Evolutionary conservation across 2,329 filamentous ascomycete genomes (phyloP), one percentile per base, ranked within the genome.

Genomic region (Fusarium sp.): DNA sequence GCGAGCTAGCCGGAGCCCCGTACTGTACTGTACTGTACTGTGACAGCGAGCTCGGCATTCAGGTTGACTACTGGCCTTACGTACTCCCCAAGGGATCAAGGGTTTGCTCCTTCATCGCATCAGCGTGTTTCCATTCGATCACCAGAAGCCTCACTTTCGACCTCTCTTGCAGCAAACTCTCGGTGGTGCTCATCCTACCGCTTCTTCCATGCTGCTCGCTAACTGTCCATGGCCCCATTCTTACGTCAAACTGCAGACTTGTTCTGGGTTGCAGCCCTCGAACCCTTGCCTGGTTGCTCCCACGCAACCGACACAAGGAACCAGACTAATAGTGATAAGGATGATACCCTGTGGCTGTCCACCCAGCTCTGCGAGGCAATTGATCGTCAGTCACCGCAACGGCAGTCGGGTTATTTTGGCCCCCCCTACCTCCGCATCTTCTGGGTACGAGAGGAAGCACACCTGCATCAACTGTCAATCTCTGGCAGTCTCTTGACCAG

Each of bases 301-400:
- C 27, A 29, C 42, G 57, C 66, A 56, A 54, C 33, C 35, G 31
- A 40, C 29, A 18, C 33, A 29, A 40, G 56, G 36, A 33, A 47
- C 31, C 33, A 67, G 47, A 36, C 66, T 52, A 65, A 33, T 20
- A 29, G 56, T 42, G 40, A 36, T 45, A 42, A 56, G 16, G 59
- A 65, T 38, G 42, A 38, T 56, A 64, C 45, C 45, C 58, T 59
- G 50, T 45, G 56, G 50, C 52, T 40, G 29, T 31, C 63, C 63
- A 60, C 25, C 58, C 36, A 60, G 29, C 64, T 71, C 59, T 65
- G 22, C 40, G 29, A 62, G 58, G 68, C 25, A 74, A 71, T 50
- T 66, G 65, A 73, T 74, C 61, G 62, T 35, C 71, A 64, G 20
- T 54, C 71, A 54, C 52, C 38, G 52, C 42, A 65, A 27, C 42